Percentiles rank a stretch among this genome's conserved stretches.
Conservation (phyloP, 1,139 yeast genomes). For the Suhomyces bokatorum region DNA sequence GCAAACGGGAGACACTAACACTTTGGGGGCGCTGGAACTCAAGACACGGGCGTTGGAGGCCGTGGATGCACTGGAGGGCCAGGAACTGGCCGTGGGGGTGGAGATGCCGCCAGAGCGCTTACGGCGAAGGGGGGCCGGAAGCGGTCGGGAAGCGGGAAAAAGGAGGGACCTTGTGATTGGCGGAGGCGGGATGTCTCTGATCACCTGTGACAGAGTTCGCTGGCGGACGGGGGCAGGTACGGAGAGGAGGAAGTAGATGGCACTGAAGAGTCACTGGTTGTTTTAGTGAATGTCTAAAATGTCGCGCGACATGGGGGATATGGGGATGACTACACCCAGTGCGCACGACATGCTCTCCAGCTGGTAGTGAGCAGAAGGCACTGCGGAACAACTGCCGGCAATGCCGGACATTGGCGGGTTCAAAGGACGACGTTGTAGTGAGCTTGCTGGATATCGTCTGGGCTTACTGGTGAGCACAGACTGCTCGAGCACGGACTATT, state of each 20-base stretch:
- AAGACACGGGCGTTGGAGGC: too few species aligned
- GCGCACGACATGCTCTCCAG: neutral
- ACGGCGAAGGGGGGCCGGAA: neutral
- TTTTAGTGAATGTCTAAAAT: conserved; percentile 5
- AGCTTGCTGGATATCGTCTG: too few species aligned
- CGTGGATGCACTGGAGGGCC: neutral
- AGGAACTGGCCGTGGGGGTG: neutral
- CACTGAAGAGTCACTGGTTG: neutral
- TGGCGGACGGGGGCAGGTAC: neutral
- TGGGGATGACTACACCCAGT: neutral
- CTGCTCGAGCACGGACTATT: too few species aligned
- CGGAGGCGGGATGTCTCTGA: conserved; percentile 2
- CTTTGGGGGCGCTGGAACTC: neutral
- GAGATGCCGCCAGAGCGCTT: conserved; percentile 2
- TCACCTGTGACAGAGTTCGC: conserved; percentile 9
- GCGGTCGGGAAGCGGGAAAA: neutral
- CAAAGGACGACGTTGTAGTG: too few species aligned
- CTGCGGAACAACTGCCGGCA: neutral
- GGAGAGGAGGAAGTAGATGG: neutral
- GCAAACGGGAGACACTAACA: neutral
- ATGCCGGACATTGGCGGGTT: too few species aligned
- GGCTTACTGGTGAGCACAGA: too few species aligned
- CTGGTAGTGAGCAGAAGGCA: neutral
- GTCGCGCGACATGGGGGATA: conserved; percentile 8
- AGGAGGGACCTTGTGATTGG: neutral